Evolutionary conservation across 176 grass and related monocot species (phyloP).

Genomic region (Triticum monococcum): DNA sequence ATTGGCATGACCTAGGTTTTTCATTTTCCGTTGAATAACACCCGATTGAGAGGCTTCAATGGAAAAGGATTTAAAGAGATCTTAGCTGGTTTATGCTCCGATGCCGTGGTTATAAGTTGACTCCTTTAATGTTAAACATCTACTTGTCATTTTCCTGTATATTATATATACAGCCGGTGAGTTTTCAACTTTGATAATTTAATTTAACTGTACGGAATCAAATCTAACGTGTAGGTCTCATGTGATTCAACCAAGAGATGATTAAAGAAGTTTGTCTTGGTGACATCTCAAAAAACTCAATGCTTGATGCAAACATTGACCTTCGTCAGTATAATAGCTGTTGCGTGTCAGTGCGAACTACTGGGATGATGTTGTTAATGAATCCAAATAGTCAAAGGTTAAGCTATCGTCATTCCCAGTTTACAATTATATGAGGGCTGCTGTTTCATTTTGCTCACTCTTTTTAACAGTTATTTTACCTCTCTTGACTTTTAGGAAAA

Average conservation of each 20-base stretch:
- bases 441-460: conserved; percentile 19
- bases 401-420: conserved; percentile 13
- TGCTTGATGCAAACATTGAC: conserved; percentile 63
- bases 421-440: conserved; percentile 42
- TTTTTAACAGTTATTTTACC: not conserved
- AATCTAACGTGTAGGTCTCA: conserved; percentile 35
- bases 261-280: conserved; percentile 17
- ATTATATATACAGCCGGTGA: conserved; percentile 37
- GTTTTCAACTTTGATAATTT: not conserved
- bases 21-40: conserved; percentile 31
- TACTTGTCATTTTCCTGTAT: conserved; percentile 31
- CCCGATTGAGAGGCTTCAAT: conserved; percentile 20
- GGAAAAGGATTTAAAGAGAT: conserved; percentile 30
- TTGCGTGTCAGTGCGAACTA: conserved; percentile 33
- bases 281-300: conserved; percentile 38
- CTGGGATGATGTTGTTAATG: conserved; percentile 8
- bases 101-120: conserved; percentile 35
- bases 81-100: conserved; percentile 36
- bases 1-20: conserved; percentile 29
- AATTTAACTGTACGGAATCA: conserved; percentile 33
- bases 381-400: conserved; percentile 28
- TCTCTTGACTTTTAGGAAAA: not conserved
- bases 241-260: conserved; percentile 2
- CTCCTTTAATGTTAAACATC: conserved; percentile 37
- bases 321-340: conserved; percentile 36